Evolutionary conservation across 75 land plant genomes (phyloP).

Genomic region (Selaginella moellendorffii): DNA sequence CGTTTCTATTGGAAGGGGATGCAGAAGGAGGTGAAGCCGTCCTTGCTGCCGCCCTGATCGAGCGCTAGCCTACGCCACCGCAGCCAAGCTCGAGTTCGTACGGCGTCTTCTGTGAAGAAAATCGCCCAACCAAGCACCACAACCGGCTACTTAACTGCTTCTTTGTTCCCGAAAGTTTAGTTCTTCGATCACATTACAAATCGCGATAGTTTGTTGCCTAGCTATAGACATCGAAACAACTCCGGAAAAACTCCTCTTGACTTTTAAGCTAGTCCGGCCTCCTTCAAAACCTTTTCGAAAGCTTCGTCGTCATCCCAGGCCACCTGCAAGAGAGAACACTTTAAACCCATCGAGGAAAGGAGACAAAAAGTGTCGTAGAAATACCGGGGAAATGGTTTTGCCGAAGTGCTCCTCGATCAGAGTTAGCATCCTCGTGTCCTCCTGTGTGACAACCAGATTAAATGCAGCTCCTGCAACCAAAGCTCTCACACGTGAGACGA

Average conservation of each 20-base stretch:
- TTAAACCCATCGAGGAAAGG: not conserved
- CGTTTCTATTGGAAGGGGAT: too few species aligned
- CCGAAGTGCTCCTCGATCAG: constrained; percentile 50
- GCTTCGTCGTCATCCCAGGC: constrained; percentile 48
- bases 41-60: too few species aligned
- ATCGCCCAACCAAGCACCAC: too few species aligned
- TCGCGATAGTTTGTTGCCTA: too few species aligned
- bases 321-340: constrained; percentile 24
- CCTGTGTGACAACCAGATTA: constrained; percentile 38
- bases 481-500: not conserved
- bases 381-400: constrained; percentile 46
- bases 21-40: too few species aligned
- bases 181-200: too few species aligned
- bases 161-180: too few species aligned
- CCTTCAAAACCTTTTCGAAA: constrained; percentile 49
- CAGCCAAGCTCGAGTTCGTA: too few species aligned
- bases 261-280: constrained; percentile 48
- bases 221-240: too few species aligned
- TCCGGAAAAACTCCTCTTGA: not conserved
- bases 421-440: constrained; percentile 30
- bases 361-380: not conserved
- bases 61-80: too few species aligned
- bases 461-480: constrained; percentile 62
- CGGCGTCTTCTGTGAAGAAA: too few species aligned
- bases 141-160: too few species aligned